A percentile compares a stretch with the other conserved stretches of the same genome.
phyloP scores from a whole-genome alignment of 2,329 filamentous ascomycete genomes.

The Septoria linicola region DNA sequence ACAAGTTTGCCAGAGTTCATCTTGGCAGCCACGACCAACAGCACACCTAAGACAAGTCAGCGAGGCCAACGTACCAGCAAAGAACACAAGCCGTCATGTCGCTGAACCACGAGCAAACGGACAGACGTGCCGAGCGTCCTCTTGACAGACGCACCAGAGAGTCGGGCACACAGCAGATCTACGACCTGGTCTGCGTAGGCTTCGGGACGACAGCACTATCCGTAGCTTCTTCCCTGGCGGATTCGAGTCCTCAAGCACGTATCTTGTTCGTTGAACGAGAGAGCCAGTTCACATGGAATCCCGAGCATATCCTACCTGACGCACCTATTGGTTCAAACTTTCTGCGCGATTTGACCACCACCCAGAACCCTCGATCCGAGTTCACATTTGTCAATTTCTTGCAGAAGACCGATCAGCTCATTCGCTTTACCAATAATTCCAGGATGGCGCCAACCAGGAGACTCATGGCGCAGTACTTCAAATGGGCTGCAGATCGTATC shows the following conservation, averaged over 20 bases:
- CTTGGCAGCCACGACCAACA: background rate
- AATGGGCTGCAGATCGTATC: constrained; percentile 31
- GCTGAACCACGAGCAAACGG: constrained; percentile 9
- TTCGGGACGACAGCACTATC: constrained; percentile 29
- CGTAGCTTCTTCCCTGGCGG: constrained; percentile 29
- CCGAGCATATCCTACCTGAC: constrained; percentile 26
- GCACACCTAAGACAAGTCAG: too few relatives aligned
- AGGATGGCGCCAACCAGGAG: constrained; percentile 27
- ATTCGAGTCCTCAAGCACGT: constrained; percentile 18
- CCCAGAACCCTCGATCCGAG: constrained; percentile 32
- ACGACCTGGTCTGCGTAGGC: constrained; percentile 31
- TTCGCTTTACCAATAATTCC: constrained; percentile 34
- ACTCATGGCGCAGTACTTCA: constrained; percentile 31
- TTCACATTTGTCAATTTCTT: constrained; percentile 37
- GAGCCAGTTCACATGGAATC: constrained; percentile 22
- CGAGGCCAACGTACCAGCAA: background rate
- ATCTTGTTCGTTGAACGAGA: constrained; percentile 30
- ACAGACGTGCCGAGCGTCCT: constrained; percentile 3
- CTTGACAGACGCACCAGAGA: constrained; percentile 11
- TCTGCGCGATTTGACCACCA: constrained; percentile 33
- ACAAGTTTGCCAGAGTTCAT: background rate
- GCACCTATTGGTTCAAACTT: constrained; percentile 26
- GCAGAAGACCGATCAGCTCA: constrained; percentile 30
- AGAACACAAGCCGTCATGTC: constrained; percentile 11
- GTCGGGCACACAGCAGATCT: constrained; percentile 14